A percentile compares a stretch with the other conserved stretches of the same genome.
phyloP scores from a whole-genome alignment of 306 rosid species.

The Ammopiptanthus mongolicus region DNA sequence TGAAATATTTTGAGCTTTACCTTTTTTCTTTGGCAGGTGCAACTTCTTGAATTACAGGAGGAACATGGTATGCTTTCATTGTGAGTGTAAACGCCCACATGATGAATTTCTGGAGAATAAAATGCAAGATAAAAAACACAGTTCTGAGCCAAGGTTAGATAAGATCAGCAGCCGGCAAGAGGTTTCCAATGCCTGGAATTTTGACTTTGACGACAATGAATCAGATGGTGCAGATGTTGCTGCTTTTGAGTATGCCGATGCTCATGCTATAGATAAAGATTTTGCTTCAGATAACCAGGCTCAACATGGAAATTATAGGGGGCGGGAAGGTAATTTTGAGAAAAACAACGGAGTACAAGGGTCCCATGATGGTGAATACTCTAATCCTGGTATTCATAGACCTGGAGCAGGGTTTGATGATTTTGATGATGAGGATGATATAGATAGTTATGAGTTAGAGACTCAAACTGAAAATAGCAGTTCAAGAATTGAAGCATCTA shows the following conservation, averaged over 20 bases:
- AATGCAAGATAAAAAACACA: slow-evolving; percentile 48
- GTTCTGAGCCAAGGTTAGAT: slow-evolving; percentile 45
- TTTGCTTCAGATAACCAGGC: slow-evolving; percentile 38
- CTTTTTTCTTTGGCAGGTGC: slow-evolving; percentile 64
- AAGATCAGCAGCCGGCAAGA: slow-evolving; percentile 47
- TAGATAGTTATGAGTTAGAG: slow-evolving; percentile 84
- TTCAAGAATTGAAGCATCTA: slow-evolving; percentile 39
- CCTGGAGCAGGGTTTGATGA: slow-evolving; percentile 85
- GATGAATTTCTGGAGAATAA: slow-evolving; percentile 71
- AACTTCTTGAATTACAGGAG: slow-evolving; percentile 96
- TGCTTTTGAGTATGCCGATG: slow-evolving; percentile 91
- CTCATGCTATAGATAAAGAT: slow-evolving; percentile 44
- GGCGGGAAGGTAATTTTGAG: slow-evolving; percentile 38
- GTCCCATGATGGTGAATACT: slow-evolving; percentile 41
- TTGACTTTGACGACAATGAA: slow-evolving; percentile 92
- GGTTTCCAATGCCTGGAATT: slow-evolving; percentile 93
- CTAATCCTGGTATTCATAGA: slow-evolving; percentile 38
- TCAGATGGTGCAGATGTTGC: slow-evolving; percentile 99
- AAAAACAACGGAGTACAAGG: slow-evolving; percentile 39
- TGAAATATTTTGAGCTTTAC: slow-evolving; percentile 17
- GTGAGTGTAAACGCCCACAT: slow-evolving; percentile 93
- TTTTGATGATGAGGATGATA: slow-evolving; percentile 85
- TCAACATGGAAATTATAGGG: slow-evolving; percentile 41
- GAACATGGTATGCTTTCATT: slow-evolving; percentile 86
- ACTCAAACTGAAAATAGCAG: slow-evolving; percentile 29